A percentile compares a stretch with the other conserved stretches of the same genome.
Conservation (phyloP, 2,329 filamentous ascomycete genomes). For the Corynespora cassiicola region DNA sequence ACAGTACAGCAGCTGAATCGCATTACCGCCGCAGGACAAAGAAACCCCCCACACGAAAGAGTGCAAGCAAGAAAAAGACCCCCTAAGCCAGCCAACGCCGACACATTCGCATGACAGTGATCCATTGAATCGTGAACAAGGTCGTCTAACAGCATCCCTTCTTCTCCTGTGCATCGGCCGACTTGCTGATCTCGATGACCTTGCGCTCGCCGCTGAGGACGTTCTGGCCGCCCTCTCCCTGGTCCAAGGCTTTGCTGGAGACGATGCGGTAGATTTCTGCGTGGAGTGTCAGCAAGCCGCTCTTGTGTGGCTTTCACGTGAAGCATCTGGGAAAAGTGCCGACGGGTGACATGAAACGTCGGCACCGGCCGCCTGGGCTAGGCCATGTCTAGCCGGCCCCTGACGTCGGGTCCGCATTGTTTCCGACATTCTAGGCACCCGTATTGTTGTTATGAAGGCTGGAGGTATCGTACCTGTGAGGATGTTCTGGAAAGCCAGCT, state of each 20-base stretch:
- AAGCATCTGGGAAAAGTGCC: neutral
- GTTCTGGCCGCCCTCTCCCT: slow-evolving; percentile 80
- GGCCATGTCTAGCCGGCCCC: no score
- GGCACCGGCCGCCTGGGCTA: no score
- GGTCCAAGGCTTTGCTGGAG: slow-evolving; percentile 94
- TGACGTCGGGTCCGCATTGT: no score
- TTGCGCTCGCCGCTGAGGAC: slow-evolving; percentile 77
- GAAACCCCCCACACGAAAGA: slow-evolving; percentile 33
- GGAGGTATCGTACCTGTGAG: slow-evolving; percentile 84
- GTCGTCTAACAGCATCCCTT: slow-evolving; percentile 75
- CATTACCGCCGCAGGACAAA: slow-evolving; percentile 36
- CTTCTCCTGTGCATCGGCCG: slow-evolving; percentile 80
- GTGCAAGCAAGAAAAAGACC: slow-evolving; percentile 35
- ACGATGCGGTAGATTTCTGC: slow-evolving; percentile 99
- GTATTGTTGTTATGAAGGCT: neutral
- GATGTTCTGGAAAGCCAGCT: slow-evolving; percentile 99
- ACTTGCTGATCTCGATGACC: slow-evolving; percentile 83
- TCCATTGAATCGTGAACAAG: slow-evolving; percentile 16
- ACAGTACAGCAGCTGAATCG: slow-evolving; percentile 35
- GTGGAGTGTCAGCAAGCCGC: slow-evolving; percentile 13
- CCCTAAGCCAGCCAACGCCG: slow-evolving; percentile 39
- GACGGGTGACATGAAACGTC: neutral
- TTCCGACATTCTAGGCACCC: no score
- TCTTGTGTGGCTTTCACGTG: no score
- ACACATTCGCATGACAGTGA: slow-evolving; percentile 39